Base-by-base conservation (phyloP, 352 stramenopile genomes). In the Phytophthora sp. region DNA sequence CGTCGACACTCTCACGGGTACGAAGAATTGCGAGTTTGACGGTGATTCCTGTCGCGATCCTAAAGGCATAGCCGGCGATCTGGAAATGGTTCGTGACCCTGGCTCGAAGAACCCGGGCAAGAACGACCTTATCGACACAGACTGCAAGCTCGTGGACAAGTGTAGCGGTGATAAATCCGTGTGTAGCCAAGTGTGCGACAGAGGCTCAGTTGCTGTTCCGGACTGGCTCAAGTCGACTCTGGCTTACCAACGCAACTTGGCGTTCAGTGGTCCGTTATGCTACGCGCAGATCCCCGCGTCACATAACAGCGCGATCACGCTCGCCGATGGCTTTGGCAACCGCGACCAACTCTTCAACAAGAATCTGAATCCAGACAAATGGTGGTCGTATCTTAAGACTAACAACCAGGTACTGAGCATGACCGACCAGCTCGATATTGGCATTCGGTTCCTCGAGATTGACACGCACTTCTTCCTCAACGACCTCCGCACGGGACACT, bases 251-350 rank as follows among this genome's bases (percentile, higher is more conserved):
- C 80, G 76, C 15, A 77, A 84, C 35, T 76, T 89, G 39, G 74
- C 80, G 0, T 70, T 74, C 54, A 73, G 38, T 30, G 56, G 68
- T 11, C 70, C 69, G 15, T 64, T 91, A n/a, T 91, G 83, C 58
- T 74, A 66, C 15, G 73, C 80, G 6, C 78, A 89, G 56, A 57
- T 89, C 12, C 71, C 73, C 15, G 71, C 73, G n/a, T 76, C 80
- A n/a, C 83, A 91, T 71, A 91, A 91, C 68, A 85, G 69, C 20
- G 80, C 77, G 7, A 91, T 89, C 60, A 88, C 72, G 1, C 67
- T 89, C 27, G 80, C 80, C 2, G 74, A 86, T 52, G 80, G 79
- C 24, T 91, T 81, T 44, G 82, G 79, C n/a, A 86, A 86, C 57
- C 77, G 77, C n/a, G 79, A 88, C 41, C 79, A 86, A 57, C 77